Evolutionary conservation across 495 filamentous ascomycete genomes (phyloP), one percentile per base, ranked within the genome.

Genomic region (Staphylotrichum longicolle): DNA sequence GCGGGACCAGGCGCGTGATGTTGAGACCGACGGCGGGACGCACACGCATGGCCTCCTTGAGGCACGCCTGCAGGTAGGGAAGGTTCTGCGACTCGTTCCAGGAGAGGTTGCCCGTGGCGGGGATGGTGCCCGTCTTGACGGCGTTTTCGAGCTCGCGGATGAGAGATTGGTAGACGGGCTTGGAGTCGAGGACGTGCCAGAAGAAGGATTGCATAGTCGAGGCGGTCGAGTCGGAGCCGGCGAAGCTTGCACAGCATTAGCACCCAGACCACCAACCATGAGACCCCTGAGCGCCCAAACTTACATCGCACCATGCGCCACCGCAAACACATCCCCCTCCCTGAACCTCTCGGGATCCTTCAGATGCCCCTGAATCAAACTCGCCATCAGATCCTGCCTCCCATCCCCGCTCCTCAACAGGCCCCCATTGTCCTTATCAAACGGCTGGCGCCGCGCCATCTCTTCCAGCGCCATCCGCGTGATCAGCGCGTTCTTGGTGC

Each of bases 1-100:
- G 71, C 0, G 81, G 81, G 0, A 79, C 82, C 3, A 80, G 66
- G 0, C 85, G 78, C 15, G 82, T 78, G 34, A 85, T 77, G 56
- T 83, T 75, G 2, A 86, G 64, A 4, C 82, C 82, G 9, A 83
- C 79, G 2, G 87, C 80, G 3, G 88, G 86, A 10, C 86, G 80
- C n/a, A 88, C 66, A 41, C 86, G 82, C 69, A 88, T 81, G 5
- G 83, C 78, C 71, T 90, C 88, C 65, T 86, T 87, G 54, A 90
- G 79, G 60, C 83, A 85, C 1, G 86, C 86, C 55, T 83, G 80
- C 42, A 89, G 75, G 72, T 88, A 89, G 0, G 80, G 74, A 37
- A 85, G 73, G 30, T 69, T 68, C 58, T 78, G 78, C 6, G 80
- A 65, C 53, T 80, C 71, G 49, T 73, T 74, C 74, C 77, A 83